Evolutionary conservation across 2,329 filamentous ascomycete genomes (phyloP), one percentile per base, ranked within the genome.

Genomic region (Fusarium abutilonis): DNA sequence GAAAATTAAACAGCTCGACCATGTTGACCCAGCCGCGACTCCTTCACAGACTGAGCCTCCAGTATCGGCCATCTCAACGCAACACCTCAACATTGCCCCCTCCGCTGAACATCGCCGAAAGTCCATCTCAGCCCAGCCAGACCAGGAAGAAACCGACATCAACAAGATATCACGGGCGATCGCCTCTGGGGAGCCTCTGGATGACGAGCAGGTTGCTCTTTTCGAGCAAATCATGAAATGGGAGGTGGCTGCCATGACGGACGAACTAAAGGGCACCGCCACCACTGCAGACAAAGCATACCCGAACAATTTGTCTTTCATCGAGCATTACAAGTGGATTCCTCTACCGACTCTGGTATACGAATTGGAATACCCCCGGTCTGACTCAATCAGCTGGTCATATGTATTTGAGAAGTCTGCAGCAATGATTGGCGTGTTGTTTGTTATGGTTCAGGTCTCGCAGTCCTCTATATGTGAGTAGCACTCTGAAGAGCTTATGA

Each of bases 371-470:
- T 93, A 93, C 69, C 90, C 91, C 3, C 83, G 89, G 39, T 80
- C 81, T 6, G 84, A 90, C 15, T 79, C 74, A 5, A 89, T 91
- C 63, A 87, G 90, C 74, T 92, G 89, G 89, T 80, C 78, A 64
- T 93, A 93, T 69, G 89, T 92, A 4, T 81, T 83, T 7, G 90
- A 93, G 74, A 93, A 93, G 74, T 77, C 82, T 2, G 80, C 82
- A 1, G 90, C 90, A 2, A 89, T 87, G 14, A 84, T 93, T 56
- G 90, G 90, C 7, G 81, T 91, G 52, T 85, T 93, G 35, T 87
- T 89, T 69, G 86, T 92, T 60, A 93, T 93, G 91, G 89, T 92
- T 60, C 86, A 92, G 71, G 81, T 93, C 47, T 89, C 87, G 0
- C 90, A 93, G 76, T 83, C 87, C 19, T 91, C 86, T 69, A 92